phyloP scores from a whole-genome alignment of 2,329 filamentous ascomycete genomes.

The Biscogniauxia sp. region DNA sequence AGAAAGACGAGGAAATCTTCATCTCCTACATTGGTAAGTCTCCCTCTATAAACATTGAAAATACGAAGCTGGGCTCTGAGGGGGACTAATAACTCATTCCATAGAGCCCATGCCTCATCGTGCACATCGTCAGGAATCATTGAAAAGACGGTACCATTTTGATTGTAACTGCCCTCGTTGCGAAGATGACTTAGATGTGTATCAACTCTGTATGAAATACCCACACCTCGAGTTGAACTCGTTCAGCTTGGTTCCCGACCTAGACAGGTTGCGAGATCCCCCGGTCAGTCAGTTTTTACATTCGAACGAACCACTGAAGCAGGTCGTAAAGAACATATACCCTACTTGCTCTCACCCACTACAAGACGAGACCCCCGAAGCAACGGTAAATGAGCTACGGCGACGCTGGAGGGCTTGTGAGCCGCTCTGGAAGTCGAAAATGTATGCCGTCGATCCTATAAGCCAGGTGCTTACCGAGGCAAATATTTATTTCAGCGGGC shows the following conservation, averaged over 20 bases:
- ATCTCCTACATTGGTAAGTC: constrained; percentile 60
- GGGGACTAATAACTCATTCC: constrained; percentile 3
- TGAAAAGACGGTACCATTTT: constrained; percentile 51
- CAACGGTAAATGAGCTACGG: constrained; percentile 28
- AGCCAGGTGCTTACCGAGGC: constrained; percentile 44
- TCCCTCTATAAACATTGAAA: background rate
- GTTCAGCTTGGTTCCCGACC: constrained; percentile 44
- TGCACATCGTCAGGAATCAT: constrained; percentile 39
- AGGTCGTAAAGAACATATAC: constrained; percentile 32
- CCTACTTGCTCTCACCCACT: constrained; percentile 24
- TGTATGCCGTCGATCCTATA: constrained; percentile 52
- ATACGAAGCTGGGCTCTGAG: background rate
- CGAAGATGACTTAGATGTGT: constrained; percentile 49
- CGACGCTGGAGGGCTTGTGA: constrained; percentile 38
- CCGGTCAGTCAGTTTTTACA: constrained; percentile 30
- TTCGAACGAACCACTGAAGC: constrained; percentile 19
- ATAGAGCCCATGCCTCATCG: constrained; percentile 49
- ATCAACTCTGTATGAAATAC: constrained; percentile 47
- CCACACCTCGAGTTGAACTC: constrained; percentile 43
- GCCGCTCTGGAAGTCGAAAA: constrained; percentile 35
- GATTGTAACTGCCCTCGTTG: constrained; percentile 51
- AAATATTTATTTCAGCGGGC: constrained; percentile 43
- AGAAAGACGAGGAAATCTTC: constrained; percentile 53
- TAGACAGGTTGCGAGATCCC: constrained; percentile 32
- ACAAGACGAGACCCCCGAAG: constrained; percentile 1